Evolutionary conservation across 352 stramenopile species (phyloP).

Genomic region (Globisporangium acanthophoron): DNA sequence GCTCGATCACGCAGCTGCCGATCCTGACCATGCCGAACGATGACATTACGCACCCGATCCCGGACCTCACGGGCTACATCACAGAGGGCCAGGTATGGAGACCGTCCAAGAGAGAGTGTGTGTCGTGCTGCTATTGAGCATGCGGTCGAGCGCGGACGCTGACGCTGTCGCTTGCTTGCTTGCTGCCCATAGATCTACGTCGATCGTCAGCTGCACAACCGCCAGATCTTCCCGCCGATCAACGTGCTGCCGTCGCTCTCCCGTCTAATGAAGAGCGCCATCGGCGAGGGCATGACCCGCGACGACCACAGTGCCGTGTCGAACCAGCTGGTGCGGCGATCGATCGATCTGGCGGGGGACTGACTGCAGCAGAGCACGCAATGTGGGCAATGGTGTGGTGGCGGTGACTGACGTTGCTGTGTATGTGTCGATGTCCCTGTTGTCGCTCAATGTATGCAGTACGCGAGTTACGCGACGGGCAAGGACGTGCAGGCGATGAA

Average conservation of each 20-base stretch:
- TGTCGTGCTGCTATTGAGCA: too few relatives aligned
- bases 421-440: too few relatives aligned
- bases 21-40: slow-evolving; percentile 99
- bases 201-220: slow-evolving; percentile 97
- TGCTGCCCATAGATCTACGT: slow-evolving; percentile 91
- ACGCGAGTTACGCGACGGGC: slow-evolving; percentile 81
- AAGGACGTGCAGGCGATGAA: slow-evolving; percentile 99
- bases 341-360: slow-evolving; percentile 4
- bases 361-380: background rate
- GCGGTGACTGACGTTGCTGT: slow-evolving; percentile 1
- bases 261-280: slow-evolving; percentile 99
- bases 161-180: background rate
- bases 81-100: slow-evolving; percentile 94
- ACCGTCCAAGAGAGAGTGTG: too few relatives aligned
- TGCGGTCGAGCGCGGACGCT: background rate
- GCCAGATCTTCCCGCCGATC: slow-evolving; percentile 99
- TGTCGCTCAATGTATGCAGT: slow-evolving; percentile 26
- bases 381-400: background rate
- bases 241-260: slow-evolving; percentile 98
- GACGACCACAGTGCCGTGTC: slow-evolving; percentile 98
- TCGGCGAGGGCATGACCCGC: slow-evolving; percentile 99
- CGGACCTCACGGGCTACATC: slow-evolving; percentile 99
- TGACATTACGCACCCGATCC: slow-evolving; percentile 99
- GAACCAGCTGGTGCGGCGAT: slow-evolving; percentile 93
- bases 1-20: slow-evolving; percentile 98